Base-by-base conservation (phyloP, 2,329 filamentous ascomycete genomes). In the Aspergillus sp. region DNA sequence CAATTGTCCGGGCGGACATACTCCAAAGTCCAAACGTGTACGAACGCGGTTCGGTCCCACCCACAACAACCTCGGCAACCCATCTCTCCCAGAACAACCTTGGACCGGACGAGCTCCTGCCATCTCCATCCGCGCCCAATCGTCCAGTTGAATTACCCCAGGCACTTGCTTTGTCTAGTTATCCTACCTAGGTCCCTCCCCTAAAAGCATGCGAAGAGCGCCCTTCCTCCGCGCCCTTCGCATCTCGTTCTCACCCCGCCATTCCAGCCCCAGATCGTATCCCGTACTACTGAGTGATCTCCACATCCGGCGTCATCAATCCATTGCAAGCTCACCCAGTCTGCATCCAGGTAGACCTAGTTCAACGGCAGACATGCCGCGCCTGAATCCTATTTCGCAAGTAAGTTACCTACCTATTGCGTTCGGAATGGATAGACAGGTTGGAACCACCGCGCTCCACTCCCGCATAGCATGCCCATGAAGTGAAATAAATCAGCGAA, bases 311-410 rank as follows among this genome's bases (percentile, higher is more conserved):
- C 53, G 45, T 35, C 53, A 50, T 55, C 52, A 25, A 41, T 47
- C 25, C 17, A 52, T 17, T 6, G 39, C 55, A 45, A 23, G 37
- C 8, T 27, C 47, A 45, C 9, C 27, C 27, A 31, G 27, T 11
- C 27, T 11, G 8, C 27, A 4, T 31, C 27, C 27, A 31, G 9
- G 9, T 31, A 8, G 9, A 31, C 9, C 27, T 11, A 31, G 27
- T 31, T 31, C 41, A 35, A 25, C 15, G 25, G 14, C 56, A 35
- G 37, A 44, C 33, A 70, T 70, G 68, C 58, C 68, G 12, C 68
- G 61, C 35, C 56, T 70, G 17, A 70, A 70, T 54, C 58, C 58
- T 31, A 49, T 55, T 19, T 67, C 68, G 21, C 58, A 65, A 64
- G 68, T 69, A 66, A 31, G 66, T 63, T 43, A 35, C 51, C 54